Conservation (phyloP, 2,329 filamentous ascomycete species). For the Pseudogymnoascus sp. region DNA sequence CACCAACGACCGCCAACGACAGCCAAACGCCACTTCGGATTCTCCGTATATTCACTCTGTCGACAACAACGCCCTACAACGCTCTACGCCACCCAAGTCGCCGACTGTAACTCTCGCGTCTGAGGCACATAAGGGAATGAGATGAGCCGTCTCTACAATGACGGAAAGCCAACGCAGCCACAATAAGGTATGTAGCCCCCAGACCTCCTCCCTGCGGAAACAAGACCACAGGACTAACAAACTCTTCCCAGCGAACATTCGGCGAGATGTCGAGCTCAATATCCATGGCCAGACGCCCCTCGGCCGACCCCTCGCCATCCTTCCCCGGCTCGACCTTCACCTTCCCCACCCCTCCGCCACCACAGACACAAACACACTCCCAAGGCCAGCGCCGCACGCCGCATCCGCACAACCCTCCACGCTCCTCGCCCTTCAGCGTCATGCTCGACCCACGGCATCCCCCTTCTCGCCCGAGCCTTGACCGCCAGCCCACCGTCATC, state of each 20-base stretch:
- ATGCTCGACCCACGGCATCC: background rate
- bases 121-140: background rate
- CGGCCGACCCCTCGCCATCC: background rate
- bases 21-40: background rate
- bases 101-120: background rate
- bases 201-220: background rate
- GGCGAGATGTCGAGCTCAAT: conserved; percentile 5
- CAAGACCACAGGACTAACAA: background rate
- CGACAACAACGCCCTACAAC: background rate
- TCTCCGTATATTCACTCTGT: background rate
- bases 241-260: background rate
- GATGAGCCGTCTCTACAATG: conserved; percentile 4
- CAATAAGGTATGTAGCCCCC: background rate
- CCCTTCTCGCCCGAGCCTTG: background rate
- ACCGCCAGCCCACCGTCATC: conserved; percentile 8
- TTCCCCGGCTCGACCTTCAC: background rate
- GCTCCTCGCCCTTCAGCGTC: conserved; percentile 5
- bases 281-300: conserved; percentile 3
- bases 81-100: background rate
- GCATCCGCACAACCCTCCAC: conserved; percentile 1
- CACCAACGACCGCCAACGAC: background rate
- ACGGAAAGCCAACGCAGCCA: conserved; percentile 2
- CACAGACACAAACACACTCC: background rate
- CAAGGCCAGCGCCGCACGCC: conserved; percentile 1
- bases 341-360: background rate